Conservation (phyloP, 129 eudicot species). For the Kitagawia praeruptora region DNA sequence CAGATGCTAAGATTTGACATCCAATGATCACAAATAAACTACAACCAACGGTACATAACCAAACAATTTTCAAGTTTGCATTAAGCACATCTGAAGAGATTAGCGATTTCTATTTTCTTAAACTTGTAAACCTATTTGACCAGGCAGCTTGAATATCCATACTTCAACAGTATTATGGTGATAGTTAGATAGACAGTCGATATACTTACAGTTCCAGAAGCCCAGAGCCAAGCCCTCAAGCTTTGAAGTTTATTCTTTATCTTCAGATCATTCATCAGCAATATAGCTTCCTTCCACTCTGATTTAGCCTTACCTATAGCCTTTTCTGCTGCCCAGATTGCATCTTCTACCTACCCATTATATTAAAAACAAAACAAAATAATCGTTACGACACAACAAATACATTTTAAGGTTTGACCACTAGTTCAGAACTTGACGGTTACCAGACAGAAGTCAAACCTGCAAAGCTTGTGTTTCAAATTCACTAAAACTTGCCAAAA, state of each 20-base stretch:
- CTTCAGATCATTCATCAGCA: constrained; percentile 47
- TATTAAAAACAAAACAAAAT: constrained; percentile 26
- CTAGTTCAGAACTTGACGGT: background rate
- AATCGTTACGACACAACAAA: background rate
- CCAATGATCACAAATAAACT: constrained; percentile 10
- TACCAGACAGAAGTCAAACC: constrained; percentile 28
- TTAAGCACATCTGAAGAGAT: background rate
- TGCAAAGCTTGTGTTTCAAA: constrained; percentile 79
- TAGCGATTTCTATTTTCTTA: background rate
- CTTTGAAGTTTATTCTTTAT: constrained; percentile 53
- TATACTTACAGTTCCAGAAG: constrained; percentile 78
- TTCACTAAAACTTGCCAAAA: constrained; percentile 60
- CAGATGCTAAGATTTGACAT: background rate
- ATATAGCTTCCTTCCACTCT: constrained; percentile 57
- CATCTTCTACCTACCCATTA: constrained; percentile 73
- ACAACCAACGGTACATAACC: background rate
- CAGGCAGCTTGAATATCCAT: background rate
- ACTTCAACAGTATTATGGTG: background rate
- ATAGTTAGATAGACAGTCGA: background rate
- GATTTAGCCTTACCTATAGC: constrained; percentile 45
- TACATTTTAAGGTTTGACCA: background rate
- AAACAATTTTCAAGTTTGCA: background rate
- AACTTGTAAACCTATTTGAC: background rate
- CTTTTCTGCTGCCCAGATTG: constrained; percentile 77
- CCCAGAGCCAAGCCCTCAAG: constrained; percentile 94